A percentile compares a stretch with the other conserved stretches of the same genome.
phyloP scores from a whole-genome alignment of 2,329 filamentous ascomycete species.

The Canariomyces notabilis region DNA sequence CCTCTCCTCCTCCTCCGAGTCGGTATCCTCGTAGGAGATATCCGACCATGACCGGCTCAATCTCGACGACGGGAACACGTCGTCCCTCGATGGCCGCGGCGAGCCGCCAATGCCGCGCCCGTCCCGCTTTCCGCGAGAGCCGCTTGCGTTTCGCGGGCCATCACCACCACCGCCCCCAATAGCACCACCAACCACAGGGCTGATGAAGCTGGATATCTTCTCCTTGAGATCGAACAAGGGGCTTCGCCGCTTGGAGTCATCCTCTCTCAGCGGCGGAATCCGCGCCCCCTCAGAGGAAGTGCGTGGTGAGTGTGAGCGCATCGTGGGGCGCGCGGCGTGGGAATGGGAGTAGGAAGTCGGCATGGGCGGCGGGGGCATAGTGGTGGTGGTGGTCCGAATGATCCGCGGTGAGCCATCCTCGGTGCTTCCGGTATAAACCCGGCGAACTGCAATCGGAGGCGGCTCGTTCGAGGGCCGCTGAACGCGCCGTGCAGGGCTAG shows the following conservation, averaged over 20 bases:
- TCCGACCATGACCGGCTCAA: constrained; percentile 41
- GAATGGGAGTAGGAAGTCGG: constrained; percentile 26
- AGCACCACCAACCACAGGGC: constrained; percentile 31
- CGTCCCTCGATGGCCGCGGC: constrained; percentile 26
- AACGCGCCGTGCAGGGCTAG: constrained; percentile 14
- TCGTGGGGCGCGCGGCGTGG: not conserved
- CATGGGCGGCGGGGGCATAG: constrained; percentile 23
- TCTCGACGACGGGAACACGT: constrained; percentile 37
- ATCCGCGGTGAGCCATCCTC: constrained; percentile 16
- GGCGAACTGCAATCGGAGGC: constrained; percentile 30
- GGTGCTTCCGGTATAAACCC: constrained; percentile 24
- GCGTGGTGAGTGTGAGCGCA: constrained; percentile 9
- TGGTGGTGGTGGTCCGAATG: constrained; percentile 14
- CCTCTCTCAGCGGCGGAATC: constrained; percentile 15
- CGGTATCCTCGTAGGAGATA: constrained; percentile 34
- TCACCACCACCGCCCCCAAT: no score
- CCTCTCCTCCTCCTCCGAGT: constrained; percentile 34
- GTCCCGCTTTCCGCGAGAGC: constrained; percentile 29
- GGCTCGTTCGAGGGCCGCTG: constrained; percentile 25
- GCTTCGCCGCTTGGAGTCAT: constrained; percentile 35
- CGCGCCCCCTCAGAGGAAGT: not conserved
- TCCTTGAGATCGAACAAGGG: constrained; percentile 37
- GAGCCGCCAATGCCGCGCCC: constrained; percentile 4
- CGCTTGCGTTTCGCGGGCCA: constrained; percentile 34
- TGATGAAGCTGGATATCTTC: constrained; percentile 40